Conservation (phyloP, 495 filamentous ascomycete genomes). For the Penicillium dipodomyicola region DNA sequence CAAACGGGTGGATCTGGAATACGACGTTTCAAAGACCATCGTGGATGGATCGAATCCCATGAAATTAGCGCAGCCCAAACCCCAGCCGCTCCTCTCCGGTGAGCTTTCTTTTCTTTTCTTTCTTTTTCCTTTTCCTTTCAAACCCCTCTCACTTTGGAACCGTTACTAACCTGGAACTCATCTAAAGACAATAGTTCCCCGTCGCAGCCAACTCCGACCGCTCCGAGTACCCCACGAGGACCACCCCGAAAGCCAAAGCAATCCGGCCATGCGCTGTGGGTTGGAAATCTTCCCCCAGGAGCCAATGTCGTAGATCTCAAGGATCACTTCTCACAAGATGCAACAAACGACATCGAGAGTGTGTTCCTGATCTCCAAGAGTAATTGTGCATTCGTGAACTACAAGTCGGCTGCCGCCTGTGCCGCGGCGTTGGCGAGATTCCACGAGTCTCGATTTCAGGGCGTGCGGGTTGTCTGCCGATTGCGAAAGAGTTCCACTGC, state of each 20-base stretch:
- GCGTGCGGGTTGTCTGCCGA: conserved; percentile 87
- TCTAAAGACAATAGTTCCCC: conserved; percentile 17
- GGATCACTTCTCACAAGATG: conserved; percentile 84
- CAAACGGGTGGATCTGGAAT: conserved; percentile 22
- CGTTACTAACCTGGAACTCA: conserved; percentile 11
- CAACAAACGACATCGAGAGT: conserved; percentile 75
- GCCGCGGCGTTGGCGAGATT: conserved; percentile 76
- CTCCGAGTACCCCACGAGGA: conserved; percentile 65
- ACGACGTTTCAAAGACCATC: conserved; percentile 45
- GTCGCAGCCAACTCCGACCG: conserved; percentile 14
- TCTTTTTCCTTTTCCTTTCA: neutral
- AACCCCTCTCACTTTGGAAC: neutral
- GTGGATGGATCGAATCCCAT: conserved; percentile 45
- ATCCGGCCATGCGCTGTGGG: conserved; percentile 92
- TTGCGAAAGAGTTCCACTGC: conserved; percentile 59
- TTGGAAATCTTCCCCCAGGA: conserved; percentile 87
- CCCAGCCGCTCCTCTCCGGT: conserved; percentile 27
- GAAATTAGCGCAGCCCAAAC: conserved; percentile 18
- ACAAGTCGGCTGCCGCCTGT: conserved; percentile 76
- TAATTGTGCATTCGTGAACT: conserved; percentile 98
- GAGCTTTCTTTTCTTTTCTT: conserved; percentile 7
- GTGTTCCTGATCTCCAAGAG: conserved; percentile 95
- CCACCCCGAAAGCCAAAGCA: conserved; percentile 91
- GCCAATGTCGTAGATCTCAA: conserved; percentile 78
- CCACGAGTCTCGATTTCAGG: conserved; percentile 88